Conservation (phyloP, 2,329 filamentous ascomycete genomes). For the Talaromyces rugulosus region DNA sequence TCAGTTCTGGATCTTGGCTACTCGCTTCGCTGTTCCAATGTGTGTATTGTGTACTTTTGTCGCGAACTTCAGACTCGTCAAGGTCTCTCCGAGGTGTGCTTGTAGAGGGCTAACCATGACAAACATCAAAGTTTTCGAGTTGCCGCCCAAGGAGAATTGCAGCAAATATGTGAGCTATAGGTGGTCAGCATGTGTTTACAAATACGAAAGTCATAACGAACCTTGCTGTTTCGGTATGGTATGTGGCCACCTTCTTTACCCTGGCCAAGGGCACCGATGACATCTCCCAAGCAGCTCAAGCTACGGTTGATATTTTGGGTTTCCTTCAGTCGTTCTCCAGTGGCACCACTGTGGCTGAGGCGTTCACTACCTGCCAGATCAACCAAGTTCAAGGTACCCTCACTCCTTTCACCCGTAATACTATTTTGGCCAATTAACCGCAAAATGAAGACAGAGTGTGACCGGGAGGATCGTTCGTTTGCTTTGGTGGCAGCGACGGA, state of each 20-base stretch:
- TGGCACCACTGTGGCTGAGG: constrained; percentile 78
- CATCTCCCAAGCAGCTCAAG: constrained; percentile 85
- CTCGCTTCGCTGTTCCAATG: constrained; percentile 71
- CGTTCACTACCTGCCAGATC: constrained; percentile 92
- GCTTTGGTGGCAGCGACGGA: constrained; percentile 96
- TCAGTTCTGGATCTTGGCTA: constrained; percentile 10
- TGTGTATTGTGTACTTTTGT: constrained; percentile 88
- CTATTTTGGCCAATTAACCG: constrained; percentile 63
- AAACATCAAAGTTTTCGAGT: constrained; percentile 98
- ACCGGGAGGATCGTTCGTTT: constrained; percentile 90
- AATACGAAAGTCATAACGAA: constrained; percentile 26
- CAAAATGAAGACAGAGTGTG: constrained; percentile 93
- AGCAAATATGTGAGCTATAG: constrained; percentile 79
- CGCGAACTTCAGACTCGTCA: constrained; percentile 93
- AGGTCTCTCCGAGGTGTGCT: constrained; percentile 83
- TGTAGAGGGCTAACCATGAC: constrained; percentile 95
- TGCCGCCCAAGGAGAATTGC: constrained; percentile 90
- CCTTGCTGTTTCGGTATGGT: constrained; percentile 93
- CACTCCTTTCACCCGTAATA: constrained; percentile 76
- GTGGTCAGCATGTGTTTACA: constrained; percentile 12
- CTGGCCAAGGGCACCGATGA: constrained; percentile 86
- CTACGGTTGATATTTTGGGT: constrained; percentile 98
- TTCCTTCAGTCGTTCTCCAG: constrained; percentile 83
- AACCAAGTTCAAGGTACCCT: constrained; percentile 92
- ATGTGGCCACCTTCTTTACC: constrained; percentile 75